Evolutionary conservation across 345 rosid genomes (phyloP).

Genomic region (Salix brachista): DNA sequence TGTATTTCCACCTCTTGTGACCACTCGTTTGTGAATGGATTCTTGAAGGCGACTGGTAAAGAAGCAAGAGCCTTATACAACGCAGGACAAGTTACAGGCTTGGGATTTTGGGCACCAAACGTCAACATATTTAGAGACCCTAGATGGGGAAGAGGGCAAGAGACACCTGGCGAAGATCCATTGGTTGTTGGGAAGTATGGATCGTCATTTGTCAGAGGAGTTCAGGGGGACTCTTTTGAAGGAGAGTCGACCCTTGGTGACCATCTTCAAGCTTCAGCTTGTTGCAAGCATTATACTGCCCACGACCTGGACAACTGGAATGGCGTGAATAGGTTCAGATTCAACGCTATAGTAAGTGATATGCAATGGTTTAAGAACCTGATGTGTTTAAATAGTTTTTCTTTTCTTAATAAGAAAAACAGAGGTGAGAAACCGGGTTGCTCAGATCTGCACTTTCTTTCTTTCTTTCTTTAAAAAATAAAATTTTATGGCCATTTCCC

Average conservation of each 20-base stretch:
- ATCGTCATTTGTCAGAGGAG: conserved; percentile 26
- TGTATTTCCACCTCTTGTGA: too few species aligned
- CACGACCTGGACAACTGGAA: conserved; percentile 33
- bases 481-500: not conserved
- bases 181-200: conserved; percentile 22
- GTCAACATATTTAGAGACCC: conserved; percentile 29
- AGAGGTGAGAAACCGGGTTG: not conserved
- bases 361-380: not conserved
- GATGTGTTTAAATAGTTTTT: not conserved
- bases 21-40: not conserved
- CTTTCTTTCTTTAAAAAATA: too few species aligned
- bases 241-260: conserved; percentile 20
- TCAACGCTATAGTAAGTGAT: conserved; percentile 20
- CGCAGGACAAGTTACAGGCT: conserved; percentile 27
- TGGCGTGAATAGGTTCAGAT: conserved; percentile 17
- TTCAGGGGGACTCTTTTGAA: conserved; percentile 29
- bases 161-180: conserved; percentile 34
- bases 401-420: not conserved
- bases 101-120: conserved; percentile 35
- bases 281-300: conserved; percentile 35
- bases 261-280: conserved; percentile 31
- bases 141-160: conserved; percentile 35
- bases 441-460: not conserved
- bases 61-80: conserved; percentile 27
- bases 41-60: conserved; percentile 21